phyloP scores from a whole-genome alignment of 257 asterid genomes.

The Striga asiatica region DNA sequence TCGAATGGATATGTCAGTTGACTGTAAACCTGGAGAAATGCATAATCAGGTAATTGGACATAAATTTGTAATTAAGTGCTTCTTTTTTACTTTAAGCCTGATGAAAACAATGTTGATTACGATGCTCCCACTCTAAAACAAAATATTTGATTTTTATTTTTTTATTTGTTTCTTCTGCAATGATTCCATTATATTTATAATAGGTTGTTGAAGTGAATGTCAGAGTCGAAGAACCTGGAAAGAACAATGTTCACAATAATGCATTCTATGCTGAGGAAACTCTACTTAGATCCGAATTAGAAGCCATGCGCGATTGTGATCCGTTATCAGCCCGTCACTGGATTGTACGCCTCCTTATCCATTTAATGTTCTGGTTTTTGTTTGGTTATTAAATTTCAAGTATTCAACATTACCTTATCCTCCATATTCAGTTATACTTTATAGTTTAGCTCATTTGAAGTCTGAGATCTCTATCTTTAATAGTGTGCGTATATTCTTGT shows the following conservation, averaged over 20 bases:
- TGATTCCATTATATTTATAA: slow-evolving; percentile 3
- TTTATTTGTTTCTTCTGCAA: slow-evolving; percentile 10
- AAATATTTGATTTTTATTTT: neutral
- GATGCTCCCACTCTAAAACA: neutral
- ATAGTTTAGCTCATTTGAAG: neutral
- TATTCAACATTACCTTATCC: neutral
- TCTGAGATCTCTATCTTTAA: neutral
- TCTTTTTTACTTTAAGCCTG: neutral
- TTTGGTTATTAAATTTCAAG: neutral
- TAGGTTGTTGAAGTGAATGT: slow-evolving; percentile 95
- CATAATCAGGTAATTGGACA: slow-evolving; percentile 65
- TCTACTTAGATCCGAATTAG: slow-evolving; percentile 65
- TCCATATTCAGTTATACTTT: neutral
- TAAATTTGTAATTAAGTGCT: neutral
- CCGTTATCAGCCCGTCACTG: slow-evolving; percentile 94
- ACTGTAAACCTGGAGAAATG: slow-evolving; percentile 86
- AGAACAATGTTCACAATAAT: slow-evolving; percentile 73
- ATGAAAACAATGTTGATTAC: neutral
- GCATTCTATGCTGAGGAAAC: slow-evolving; percentile 96
- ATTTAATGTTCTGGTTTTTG: slow-evolving; percentile 1
- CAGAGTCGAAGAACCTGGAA: slow-evolving; percentile 87
- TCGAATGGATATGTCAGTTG: slow-evolving; percentile 96
- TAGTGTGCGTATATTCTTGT: neutral
- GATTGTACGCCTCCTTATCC: slow-evolving; percentile 53
- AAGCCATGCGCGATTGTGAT: slow-evolving; percentile 90